phyloP scores from a whole-genome alignment of 1,284 basidiomycete species.

The Porphyrellus sp. region DNA sequence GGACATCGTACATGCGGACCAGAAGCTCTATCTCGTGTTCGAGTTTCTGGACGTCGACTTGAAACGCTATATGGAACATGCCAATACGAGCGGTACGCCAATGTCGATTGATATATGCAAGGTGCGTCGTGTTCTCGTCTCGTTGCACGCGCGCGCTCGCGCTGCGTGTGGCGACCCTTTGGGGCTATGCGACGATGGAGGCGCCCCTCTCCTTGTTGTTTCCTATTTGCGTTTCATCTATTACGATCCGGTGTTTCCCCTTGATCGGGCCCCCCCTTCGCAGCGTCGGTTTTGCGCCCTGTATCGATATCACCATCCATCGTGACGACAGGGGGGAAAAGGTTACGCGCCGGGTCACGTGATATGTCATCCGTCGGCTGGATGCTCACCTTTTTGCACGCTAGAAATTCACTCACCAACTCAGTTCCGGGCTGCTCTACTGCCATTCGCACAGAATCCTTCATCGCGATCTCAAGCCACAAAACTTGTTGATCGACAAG shows the following conservation, averaged over 20 bases:
- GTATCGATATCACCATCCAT: conserved; percentile 21
- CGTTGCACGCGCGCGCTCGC: background rate
- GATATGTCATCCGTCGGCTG: conserved; percentile 10
- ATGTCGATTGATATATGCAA: conserved; percentile 81
- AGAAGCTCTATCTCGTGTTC: conserved; percentile 96
- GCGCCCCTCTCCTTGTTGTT: conserved; percentile 20
- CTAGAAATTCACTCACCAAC: conserved; percentile 88
- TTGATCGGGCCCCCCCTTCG: background rate
- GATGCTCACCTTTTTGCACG: conserved; percentile 13
- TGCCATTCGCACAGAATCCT: conserved; percentile 96
- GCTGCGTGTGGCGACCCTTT: conserved; percentile 4
- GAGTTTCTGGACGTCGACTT: conserved; percentile 94
- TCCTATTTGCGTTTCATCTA: conserved; percentile 8
- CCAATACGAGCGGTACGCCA: conserved; percentile 68
- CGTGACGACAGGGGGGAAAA: conserved; percentile 14
- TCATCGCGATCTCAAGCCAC: conserved; percentile 96
- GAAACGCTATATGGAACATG: conserved; percentile 93
- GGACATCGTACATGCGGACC: conserved; percentile 96
- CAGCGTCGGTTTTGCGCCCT: conserved; percentile 19
- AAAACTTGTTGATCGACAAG: conserved; percentile 94
- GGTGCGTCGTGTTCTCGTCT: conserved; percentile 45
- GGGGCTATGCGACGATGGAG: conserved; percentile 10
- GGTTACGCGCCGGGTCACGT: conserved; percentile 33
- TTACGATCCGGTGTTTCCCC: conserved; percentile 2
- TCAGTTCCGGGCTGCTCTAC: conserved; percentile 86